Evolutionary conservation across 208 protist genomes (phyloP).

Genomic region (Wallacemonas sp.): DNA sequence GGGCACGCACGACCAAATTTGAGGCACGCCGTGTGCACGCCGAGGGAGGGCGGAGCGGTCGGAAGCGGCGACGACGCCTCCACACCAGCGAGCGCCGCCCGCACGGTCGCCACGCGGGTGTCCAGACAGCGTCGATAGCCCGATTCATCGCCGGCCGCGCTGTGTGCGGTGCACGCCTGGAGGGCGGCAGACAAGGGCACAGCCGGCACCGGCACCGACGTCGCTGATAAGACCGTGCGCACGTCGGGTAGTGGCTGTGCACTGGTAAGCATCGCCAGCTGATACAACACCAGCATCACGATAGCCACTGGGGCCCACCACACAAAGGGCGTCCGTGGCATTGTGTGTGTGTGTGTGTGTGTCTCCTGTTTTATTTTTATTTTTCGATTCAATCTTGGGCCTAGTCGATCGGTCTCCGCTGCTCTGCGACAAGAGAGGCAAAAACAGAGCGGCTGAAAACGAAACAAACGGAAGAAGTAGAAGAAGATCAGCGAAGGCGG

Average conservation of each 20-base stretch:
- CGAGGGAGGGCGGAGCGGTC: constrained; percentile 43
- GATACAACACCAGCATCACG: too few relatives aligned
- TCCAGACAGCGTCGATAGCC: neutral
- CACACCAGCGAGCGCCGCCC: neutral
- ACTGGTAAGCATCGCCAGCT: neutral
- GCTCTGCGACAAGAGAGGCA: too few relatives aligned
- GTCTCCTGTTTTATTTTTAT: too few relatives aligned
- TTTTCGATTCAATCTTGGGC: too few relatives aligned
- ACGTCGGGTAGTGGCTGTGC: neutral
- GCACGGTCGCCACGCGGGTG: neutral
- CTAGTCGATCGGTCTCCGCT: too few relatives aligned
- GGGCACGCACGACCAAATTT: constrained; percentile 62
- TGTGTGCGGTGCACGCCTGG: neutral
- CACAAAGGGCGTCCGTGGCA: too few relatives aligned
- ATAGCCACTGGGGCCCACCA: too few relatives aligned
- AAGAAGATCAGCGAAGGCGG: too few relatives aligned
- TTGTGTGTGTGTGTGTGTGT: too few relatives aligned
- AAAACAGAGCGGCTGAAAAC: too few relatives aligned
- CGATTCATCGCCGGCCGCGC: neutral
- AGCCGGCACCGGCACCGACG: neutral
- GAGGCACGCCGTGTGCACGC: constrained; percentile 61
- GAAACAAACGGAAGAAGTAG: too few relatives aligned
- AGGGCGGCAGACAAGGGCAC: neutral
- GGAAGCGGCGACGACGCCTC: constrained; percentile 16
- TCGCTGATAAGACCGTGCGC: too few relatives aligned